Evolutionary conservation across 768 basidiomycete species (phyloP), one percentile per base, ranked within the genome.

Genomic region (Kockovaella imperatae): DNA sequence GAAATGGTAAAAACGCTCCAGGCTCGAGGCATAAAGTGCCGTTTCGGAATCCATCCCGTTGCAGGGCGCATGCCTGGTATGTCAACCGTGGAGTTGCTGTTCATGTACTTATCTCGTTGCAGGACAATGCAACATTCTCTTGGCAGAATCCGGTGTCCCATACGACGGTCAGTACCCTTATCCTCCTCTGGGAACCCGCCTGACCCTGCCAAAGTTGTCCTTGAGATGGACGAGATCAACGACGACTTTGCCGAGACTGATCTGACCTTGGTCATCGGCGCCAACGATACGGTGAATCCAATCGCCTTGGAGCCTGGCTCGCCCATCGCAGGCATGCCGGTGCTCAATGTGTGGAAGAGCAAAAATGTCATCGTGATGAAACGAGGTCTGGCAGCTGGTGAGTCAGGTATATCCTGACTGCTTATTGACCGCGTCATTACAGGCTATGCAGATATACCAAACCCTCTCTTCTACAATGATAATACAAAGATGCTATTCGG

Each of bases 191-290:
- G 21, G 10, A 40, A 25, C 23, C 5, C 17, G 24, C 8, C 17
- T 43, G n/a, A 34, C 47, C 38, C 38, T 39, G 7, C 30, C 5
- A 23, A 57, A 87, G 87, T 89, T 56, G 86, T 89, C 32, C 75
- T 85, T 50, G 87, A 90, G 73, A 88, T 90, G 87, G 87, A 90
- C 52, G 87, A 90, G 72, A 89, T 90, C 74, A 89, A 90, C 64
- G 86, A 89, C 32, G 87, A 90, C 66, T 90, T 90, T 70, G 75
- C 76, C 44, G 85, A 86, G 29, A 90, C 87, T 0, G 87, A 90
- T 63, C 78, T 90, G n/a, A 85, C 83, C 5, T 79, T 90, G 17
- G 87, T 89, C 54, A 89, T 89, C 54, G 87, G 87, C 20, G 87
- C 87, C 17, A 90, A 90, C 60, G 87, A 90, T 64, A 90, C 87